These are phyloP conservation scores for Petrea volubilis DNA, from an alignment of 257 asterid genomes.

Conservation along the genomic window DNA sequence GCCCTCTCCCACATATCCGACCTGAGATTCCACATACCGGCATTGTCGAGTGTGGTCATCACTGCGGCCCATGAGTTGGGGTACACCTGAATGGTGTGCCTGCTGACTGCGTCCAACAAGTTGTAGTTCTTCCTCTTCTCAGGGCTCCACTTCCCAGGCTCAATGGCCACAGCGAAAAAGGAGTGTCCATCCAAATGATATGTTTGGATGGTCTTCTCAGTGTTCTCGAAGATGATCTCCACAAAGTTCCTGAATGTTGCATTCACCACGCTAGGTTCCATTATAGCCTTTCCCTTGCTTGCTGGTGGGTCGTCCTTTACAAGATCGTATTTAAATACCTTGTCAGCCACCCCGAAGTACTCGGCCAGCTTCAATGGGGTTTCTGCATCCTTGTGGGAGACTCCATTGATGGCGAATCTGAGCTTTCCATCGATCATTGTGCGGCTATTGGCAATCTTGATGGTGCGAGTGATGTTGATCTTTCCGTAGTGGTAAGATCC, in stretches of 20 bases:
- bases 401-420: conserved; percentile 46
- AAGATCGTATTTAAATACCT: conserved; percentile 40
- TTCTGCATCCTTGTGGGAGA: conserved; percentile 46
- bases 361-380: conserved; percentile 60
- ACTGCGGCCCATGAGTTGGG: conserved; percentile 61
- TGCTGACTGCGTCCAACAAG: conserved; percentile 48
- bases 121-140: conserved; percentile 67
- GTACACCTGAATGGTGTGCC: conserved; percentile 60
- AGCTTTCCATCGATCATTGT: conserved; percentile 42
- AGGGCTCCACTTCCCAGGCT: conserved; percentile 49
- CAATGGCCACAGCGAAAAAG: conserved; percentile 56
- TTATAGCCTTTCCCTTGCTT: conserved; percentile 6
- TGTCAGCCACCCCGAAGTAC: conserved; percentile 42
- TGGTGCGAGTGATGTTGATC: conserved; percentile 63
- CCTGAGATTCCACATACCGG: conserved; percentile 60
- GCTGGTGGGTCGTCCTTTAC: conserved; percentile 44
- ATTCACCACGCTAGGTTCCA: conserved; percentile 44
- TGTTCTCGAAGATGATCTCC: conserved; percentile 52
- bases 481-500: conserved; percentile 60
- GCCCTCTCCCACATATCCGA: conserved; percentile 56
- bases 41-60: conserved; percentile 51
- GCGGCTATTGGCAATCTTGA: conserved; percentile 41
- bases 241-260: conserved; percentile 45
- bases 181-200: conserved; percentile 62
- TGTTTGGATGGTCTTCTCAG: conserved; percentile 52